phyloP scores from a whole-genome alignment of 352 stramenopile species.

The Phytophthora hybrid region DNA sequence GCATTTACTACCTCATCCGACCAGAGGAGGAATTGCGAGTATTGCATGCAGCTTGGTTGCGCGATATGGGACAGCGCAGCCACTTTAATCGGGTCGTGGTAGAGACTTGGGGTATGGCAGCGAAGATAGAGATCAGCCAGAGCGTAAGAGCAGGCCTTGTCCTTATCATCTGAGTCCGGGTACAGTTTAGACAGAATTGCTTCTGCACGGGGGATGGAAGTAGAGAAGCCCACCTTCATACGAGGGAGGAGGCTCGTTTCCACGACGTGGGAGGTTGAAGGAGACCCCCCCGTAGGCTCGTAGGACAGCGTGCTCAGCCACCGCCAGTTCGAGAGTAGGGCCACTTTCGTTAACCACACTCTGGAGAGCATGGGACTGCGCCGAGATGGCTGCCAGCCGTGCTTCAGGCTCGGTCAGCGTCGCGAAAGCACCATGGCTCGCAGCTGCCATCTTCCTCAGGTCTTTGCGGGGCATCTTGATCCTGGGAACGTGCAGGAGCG shows the following conservation, averaged over 20 bases:
- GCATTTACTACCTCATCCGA: constrained; percentile 3
- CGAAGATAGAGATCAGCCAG: constrained; percentile 3
- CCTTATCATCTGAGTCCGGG: neutral
- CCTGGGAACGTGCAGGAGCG: neutral
- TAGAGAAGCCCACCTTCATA: neutral
- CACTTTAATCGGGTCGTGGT: constrained; percentile 16
- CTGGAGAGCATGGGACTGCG: neutral
- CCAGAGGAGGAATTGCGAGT: constrained; percentile 15
- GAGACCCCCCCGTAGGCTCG: constrained; percentile 2
- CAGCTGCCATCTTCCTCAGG: too few species aligned
- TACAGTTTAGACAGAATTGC: constrained; percentile 2
- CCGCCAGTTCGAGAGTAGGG: neutral
- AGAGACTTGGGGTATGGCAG: neutral
- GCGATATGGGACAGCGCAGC: neutral
- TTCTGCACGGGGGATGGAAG: neutral
- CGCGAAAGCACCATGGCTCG: too few species aligned
- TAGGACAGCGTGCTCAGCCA: constrained; percentile 8
- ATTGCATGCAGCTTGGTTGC: neutral
- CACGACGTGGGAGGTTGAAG: constrained; percentile 2
- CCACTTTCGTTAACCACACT: neutral
- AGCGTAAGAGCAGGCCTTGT: neutral
- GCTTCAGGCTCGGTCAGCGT: constrained; percentile 1
- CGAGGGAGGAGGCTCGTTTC: neutral
- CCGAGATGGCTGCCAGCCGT: neutral
- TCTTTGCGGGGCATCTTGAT: too few species aligned